A percentile compares a stretch with the other conserved stretches of the same genome.
phyloP scores from a whole-genome alignment of 1,139 yeast genomes.

The Saccharomycopsis crataegensis region DNA sequence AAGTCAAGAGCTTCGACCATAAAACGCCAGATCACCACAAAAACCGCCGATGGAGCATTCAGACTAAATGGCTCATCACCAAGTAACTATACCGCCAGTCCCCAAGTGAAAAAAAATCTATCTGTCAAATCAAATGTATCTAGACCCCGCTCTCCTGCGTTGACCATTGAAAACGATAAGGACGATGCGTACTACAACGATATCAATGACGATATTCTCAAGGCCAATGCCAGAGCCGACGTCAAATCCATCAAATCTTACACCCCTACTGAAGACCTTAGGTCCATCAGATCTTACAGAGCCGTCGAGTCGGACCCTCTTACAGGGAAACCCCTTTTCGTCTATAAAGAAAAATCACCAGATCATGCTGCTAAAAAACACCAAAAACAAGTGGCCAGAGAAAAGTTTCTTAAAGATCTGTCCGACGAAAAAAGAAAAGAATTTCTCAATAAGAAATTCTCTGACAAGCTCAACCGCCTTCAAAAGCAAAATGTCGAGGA shows the following conservation, averaged over 20 bases:
- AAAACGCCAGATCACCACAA: conserved; percentile 10
- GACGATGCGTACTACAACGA: conserved; percentile 15
- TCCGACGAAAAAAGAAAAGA: conserved; percentile 12
- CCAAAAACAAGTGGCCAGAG: conserved; percentile 1
- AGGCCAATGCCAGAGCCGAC: conserved; percentile 15
- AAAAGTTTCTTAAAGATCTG: conserved; percentile 7
- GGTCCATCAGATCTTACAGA: conserved; percentile 3
- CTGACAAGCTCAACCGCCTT: background rate
- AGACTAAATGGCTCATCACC: conserved; percentile 4
- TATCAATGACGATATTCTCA: conserved; percentile 12
- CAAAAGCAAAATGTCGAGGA: conserved; percentile 8
- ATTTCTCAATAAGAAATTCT: conserved; percentile 5
- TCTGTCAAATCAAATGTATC: background rate
- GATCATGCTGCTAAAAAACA: background rate
- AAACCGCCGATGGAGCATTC: conserved; percentile 17
- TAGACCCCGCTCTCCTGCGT: conserved; percentile 9
- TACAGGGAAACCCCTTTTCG: conserved; percentile 16
- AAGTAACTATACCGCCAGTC: background rate
- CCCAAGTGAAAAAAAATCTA: too few species aligned
- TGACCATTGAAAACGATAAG: conserved; percentile 6
- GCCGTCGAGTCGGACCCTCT: conserved; percentile 16
- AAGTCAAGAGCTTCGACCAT: conserved; percentile 6
- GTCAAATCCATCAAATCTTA: conserved; percentile 8
- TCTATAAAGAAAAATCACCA: conserved; percentile 11
- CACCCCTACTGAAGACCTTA: conserved; percentile 1